Base-by-base conservation (phyloP, 2,329 filamentous ascomycete species). In the Fusarium musae region DNA sequence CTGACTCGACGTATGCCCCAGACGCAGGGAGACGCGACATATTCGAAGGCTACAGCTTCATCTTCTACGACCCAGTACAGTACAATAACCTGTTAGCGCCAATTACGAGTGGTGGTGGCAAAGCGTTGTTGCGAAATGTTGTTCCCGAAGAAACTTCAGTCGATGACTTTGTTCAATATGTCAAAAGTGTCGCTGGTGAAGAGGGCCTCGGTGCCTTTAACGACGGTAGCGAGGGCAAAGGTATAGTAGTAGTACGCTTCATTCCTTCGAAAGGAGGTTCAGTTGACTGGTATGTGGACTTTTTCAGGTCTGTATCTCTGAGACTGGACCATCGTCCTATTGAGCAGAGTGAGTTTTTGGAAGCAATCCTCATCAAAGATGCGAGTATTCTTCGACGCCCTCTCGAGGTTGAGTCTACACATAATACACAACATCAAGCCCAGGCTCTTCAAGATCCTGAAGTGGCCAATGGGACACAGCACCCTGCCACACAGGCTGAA, bases 261-360 rank as follows among this genome's bases (percentile, higher is more conserved):
- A 85, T 91, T 28, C 87, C 91, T 15, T 87, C 85, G 47, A 88
- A 91, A 77, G 84, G 87, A 16, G 83, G 86, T 36, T 78, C 86
- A 43, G 78, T 86, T 61, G 84, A 88, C 15, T 97, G 93, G 94
- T 93, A 90, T 67, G 85, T 88, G 21, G 84, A 90, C 4, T 91
- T 97, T 74, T 88, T 92, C 73, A 91, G 87, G 9, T 84, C 90
- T 12, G 89, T 97, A 21, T 93, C 95, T 5, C 80, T 92, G 26
- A 86, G 90, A 50, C 87, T 97, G 17, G 92, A 95, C 69, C 95
- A 97, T 79, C 90, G 94, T 8, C 91, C 95, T 5, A 92, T 98
- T 59, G 91, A 96, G 75, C 95, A 98, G 78, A 95, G 93, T 65
- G 95, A 98, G 76, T 97, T 99, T 70, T 86, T 99, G 5, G 94